A percentile compares a stretch with the other conserved stretches of the same genome.
Evolutionary conservation across 345 rosid species (phyloP).

Genomic region (Pseudoturritis turrita): DNA sequence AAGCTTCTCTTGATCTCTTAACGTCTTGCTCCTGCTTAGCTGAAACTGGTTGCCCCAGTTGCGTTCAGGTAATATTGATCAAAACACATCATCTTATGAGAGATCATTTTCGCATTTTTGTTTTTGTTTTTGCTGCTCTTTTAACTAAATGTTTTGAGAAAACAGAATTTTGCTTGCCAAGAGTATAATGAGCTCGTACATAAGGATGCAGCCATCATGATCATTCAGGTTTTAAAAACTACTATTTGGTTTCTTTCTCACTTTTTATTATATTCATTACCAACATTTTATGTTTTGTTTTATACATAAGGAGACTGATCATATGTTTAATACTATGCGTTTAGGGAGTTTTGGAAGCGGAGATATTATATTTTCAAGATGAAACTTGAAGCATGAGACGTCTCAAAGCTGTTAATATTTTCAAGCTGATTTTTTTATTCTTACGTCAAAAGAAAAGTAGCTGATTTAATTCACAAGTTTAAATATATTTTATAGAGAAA

Average conservation of each 20-base stretch:
- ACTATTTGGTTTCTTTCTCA: background rate
- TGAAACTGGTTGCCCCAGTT: constrained; percentile 75
- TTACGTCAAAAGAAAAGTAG: background rate
- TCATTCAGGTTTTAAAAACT: constrained; percentile 52
- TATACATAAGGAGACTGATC: background rate
- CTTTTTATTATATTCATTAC: background rate
- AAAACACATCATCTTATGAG: background rate
- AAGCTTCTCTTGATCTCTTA: constrained; percentile 67
- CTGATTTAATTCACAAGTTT: background rate
- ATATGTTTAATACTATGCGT: background rate
- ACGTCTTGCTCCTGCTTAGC: constrained; percentile 55
- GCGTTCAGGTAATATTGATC: constrained; percentile 59
- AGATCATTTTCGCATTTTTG: background rate
- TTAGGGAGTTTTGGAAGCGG: constrained; percentile 71
- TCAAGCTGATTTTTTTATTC: background rate
- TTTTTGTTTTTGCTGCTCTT: background rate
- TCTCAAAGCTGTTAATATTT: background rate
- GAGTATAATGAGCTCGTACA: constrained; percentile 73
- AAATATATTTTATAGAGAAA: background rate
- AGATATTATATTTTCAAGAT: constrained; percentile 43
- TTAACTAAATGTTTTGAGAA: background rate
- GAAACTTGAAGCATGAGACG: constrained; percentile 3
- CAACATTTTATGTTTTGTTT: background rate
- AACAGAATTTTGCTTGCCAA: constrained; percentile 60
- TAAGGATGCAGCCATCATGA: constrained; percentile 75